Evolutionary conservation across 441 rosid species (phyloP), one percentile per base, ranked within the genome.

Genomic region (Biscutella laevigata): DNA sequence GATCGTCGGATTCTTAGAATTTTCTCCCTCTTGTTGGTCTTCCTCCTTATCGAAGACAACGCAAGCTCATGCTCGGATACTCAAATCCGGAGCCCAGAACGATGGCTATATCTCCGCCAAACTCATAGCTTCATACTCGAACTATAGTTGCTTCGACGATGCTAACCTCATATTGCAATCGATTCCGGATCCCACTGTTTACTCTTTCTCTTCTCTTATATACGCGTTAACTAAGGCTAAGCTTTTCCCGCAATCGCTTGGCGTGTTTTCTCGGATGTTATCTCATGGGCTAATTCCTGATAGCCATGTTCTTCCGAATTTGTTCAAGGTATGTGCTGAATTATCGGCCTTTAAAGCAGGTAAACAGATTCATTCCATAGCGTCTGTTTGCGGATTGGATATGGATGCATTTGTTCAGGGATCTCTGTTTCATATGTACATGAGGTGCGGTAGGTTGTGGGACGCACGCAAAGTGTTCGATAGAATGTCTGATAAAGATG

Each of bases 261-360:
- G 60, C 1, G 58, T 70, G 20, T 77, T 77, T 54, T 61, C 77
- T 51, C 73, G 64, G 45, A 77, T 79, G 89, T 67, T 82, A 5
- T 68, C 86, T 43, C 59, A 42, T 3, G 78, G 78, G 48, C 14
- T 79, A 39, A 26, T 57, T 28, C 81, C 77, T 0, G 82, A 79
- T 49, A 42, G 22, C 7, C 77, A 61, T 26, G 62, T 82, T 11
- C 62, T 82, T 48, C 82, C 86, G 14, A 74, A 68, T 58, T 32
- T 75, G 25, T 51, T 72, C 70, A 82, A 82, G 59, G 77, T 80
- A 1, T 77, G 80, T 39, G 74, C 78, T 28, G 76, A 68, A 5
- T 38, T 77, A 46, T 75, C 80, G 16, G 64, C 65, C 4, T 59
- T 72, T 38, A 44, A 34, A 17, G 21, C 36, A 0, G 80, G 82